A percentile compares a stretch with the other conserved stretches of the same genome.
Conservation (phyloP, 1,284 basidiomycete species). For the Pseudozyma tsukubaensis region DNA sequence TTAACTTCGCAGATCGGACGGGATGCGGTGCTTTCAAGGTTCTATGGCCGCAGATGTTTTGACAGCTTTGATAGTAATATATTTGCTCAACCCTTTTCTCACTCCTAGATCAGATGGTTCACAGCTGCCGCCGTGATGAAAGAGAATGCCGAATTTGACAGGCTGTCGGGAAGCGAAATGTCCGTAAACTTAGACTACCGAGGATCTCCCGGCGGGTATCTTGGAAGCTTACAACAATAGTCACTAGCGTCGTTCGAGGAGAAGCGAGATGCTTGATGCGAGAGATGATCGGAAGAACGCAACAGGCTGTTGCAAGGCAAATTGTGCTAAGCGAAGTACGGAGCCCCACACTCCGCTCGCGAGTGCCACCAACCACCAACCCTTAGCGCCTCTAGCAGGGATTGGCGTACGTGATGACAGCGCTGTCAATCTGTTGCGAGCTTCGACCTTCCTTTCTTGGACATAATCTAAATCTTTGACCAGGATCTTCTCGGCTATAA, state of each 20-base stretch:
- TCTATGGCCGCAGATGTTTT: slow-evolving; percentile 78
- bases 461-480: background rate
- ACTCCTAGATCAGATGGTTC: too few relatives aligned
- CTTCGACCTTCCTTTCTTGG: too few relatives aligned
- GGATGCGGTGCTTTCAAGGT: slow-evolving; percentile 83
- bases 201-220: slow-evolving; percentile 16
- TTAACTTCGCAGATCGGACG: slow-evolving; percentile 84
- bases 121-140: background rate
- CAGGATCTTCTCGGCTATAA: background rate
- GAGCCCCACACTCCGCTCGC: slow-evolving; percentile 14
- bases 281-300: background rate
- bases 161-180: slow-evolving; percentile 3
- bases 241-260: too few relatives aligned
- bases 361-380: background rate
- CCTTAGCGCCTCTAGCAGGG: slow-evolving; percentile 5
- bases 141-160: slow-evolving; percentile 4
- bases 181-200: slow-evolving; percentile 13
- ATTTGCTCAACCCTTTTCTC: background rate
- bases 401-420: too few relatives aligned
- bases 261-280: background rate
- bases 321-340: slow-evolving; percentile 13
- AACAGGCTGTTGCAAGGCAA: background rate
- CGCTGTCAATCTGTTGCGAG: background rate
- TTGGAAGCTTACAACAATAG: background rate
- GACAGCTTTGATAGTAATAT: background rate